A percentile compares a stretch with the other conserved stretches of the same genome.
phyloP scores from a whole-genome alignment of 2,329 filamentous ascomycete genomes.

The Myotisia sp. region DNA sequence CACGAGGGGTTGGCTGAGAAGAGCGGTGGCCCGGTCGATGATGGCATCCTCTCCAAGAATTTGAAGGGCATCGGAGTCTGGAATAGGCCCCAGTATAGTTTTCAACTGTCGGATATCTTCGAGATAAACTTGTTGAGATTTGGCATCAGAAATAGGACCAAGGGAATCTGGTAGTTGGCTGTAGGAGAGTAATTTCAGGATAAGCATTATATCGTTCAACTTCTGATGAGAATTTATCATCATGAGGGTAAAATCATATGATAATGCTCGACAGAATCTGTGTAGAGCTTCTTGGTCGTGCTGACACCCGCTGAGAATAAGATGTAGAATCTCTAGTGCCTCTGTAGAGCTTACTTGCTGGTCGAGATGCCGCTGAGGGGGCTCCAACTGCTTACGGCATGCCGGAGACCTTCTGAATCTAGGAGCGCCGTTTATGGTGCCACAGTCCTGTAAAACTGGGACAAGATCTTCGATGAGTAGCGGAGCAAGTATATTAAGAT shows the following conservation, averaged over 20 bases:
- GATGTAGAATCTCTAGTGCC: constrained; percentile 41
- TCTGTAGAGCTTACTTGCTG: constrained; percentile 40
- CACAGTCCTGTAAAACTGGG: constrained; percentile 29
- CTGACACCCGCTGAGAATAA: constrained; percentile 36
- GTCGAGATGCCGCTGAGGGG: constrained; percentile 29
- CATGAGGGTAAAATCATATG: constrained; percentile 44
- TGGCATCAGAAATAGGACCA: constrained; percentile 34
- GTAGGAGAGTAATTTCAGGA: constrained; percentile 41
- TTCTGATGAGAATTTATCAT: constrained; percentile 45
- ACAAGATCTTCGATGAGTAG: constrained; percentile 26
- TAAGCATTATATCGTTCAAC: constrained; percentile 40
- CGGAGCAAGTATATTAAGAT: constrained; percentile 23
- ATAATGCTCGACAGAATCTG: constrained; percentile 43
- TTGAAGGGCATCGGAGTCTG: constrained; percentile 26
- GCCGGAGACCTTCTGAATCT: constrained; percentile 33
- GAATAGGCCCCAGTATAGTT: constrained; percentile 4
- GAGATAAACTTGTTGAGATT: too few relatives aligned
- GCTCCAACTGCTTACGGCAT: constrained; percentile 26
- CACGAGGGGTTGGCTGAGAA: constrained; percentile 41
- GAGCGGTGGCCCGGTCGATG: constrained; percentile 42
- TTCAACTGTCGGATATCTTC: too few relatives aligned
- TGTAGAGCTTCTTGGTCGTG: constrained; percentile 28
- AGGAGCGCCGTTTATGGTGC: constrained; percentile 43
- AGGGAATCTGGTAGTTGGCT: constrained; percentile 41
- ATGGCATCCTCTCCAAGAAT: constrained; percentile 32